Base-by-base conservation (phyloP, 768 basidiomycete species). In the Boletus edulis region DNA sequence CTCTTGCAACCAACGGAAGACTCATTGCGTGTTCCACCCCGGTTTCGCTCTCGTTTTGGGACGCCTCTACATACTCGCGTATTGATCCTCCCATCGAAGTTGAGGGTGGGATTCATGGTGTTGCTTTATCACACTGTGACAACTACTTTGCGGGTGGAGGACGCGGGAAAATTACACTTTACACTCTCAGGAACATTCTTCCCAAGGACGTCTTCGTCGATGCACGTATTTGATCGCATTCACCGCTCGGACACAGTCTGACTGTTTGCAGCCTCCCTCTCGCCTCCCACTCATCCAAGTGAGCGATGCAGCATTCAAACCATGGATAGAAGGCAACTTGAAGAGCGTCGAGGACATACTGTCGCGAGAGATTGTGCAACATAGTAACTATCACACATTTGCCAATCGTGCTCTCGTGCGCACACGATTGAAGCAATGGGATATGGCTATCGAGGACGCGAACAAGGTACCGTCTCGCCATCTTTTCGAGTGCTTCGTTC, bases 371-470 rank as follows among this genome's bases (percentile, higher is more conserved):
- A 24, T 24, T 24, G 5, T 24, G 24, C 5, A 24, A 6, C 24
- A 24, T 24, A 24, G 24, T 24, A 6, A 24, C 5, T 24, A 24
- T 24, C 24, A 24, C 24, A 24, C 24, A 24, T 24, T 24, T 24
- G 24, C 18, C 24, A 49, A 48, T 48, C 35, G 20, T 17, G 34
- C 46, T 29, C 51, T 61, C 2, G 27, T 61, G 31, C 49, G 20
- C 5, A 31, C 34, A 17, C 49, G 18, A 15, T n/a, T 35, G 46
- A 45, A 39, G 3, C n/a, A 39, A 17, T 44, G 38, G 52, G 1
- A 40, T 2, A 2, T 13, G 7, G 60, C 60, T 1, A 10, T 53
- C 4, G 32, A 32, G 0, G 24, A 24, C 6, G 24, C 24, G 24
- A 24, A 45, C 11, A 15, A 37, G 50, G 60, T 57, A 47, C 34